phyloP scores from a whole-genome alignment of 495 filamentous ascomycete genomes.

The Daldinia loculata region DNA sequence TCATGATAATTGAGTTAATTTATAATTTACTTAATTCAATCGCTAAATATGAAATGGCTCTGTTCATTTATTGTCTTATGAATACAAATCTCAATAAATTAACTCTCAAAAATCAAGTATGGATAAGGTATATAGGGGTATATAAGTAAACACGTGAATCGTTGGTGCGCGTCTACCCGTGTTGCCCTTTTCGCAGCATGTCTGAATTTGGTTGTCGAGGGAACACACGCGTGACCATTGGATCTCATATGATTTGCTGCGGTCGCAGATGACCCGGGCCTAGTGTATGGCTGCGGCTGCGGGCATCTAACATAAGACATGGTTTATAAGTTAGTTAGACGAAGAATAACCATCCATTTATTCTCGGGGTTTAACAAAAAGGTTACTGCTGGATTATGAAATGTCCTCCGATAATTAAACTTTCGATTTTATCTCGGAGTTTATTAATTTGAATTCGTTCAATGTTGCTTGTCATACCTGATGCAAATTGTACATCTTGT shows the following conservation, averaged over 20 bases:
- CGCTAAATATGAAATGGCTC: not conserved
- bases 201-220: slow-evolving; percentile 28
- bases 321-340: not conserved
- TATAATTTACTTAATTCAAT: not conserved
- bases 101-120: not conserved
- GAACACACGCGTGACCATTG: slow-evolving; percentile 32
- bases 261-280: slow-evolving; percentile 24
- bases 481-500: not conserved
- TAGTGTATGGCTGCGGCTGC: not conserved
- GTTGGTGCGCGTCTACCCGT: slow-evolving; percentile 14
- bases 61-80: not conserved
- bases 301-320: slow-evolving; percentile 11
- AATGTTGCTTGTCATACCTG: not conserved
- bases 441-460: not conserved
- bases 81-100: not conserved
- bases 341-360: not conserved
- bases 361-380: not conserved
- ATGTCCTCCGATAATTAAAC: not conserved
- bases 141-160: not conserved
- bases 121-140: not conserved
- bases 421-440: not conserved
- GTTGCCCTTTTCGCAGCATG: not conserved
- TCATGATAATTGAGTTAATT: slow-evolving; percentile 28
- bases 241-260: slow-evolving; percentile 27
- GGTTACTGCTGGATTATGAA: slow-evolving; percentile 4